A percentile compares a stretch with the other conserved stretches of the same genome.
These are phyloP conservation scores for Cutaneotrichosporon sp. DNA, from an alignment of 1,284 basidiomycete genomes.

Conservation along the genomic window DNA sequence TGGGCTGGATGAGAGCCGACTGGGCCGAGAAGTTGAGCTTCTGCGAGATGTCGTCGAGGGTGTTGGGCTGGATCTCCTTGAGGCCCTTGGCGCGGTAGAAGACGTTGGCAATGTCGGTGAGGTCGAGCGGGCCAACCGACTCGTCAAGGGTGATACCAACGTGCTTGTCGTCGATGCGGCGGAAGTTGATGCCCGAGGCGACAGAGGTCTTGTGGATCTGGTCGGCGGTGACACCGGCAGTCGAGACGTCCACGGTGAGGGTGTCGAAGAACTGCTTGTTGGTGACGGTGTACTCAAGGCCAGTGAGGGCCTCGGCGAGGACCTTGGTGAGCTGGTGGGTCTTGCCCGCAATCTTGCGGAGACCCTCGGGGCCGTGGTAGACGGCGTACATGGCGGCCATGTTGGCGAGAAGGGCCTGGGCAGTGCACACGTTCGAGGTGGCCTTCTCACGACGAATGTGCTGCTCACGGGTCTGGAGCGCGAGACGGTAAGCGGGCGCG, in stretches of 20 bases:
- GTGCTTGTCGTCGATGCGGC: constrained; percentile 69
- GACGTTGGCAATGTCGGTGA: constrained; percentile 75
- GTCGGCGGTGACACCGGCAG: constrained; percentile 59
- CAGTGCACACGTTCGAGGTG: constrained; percentile 88
- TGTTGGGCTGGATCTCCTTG: constrained; percentile 47
- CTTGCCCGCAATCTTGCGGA: constrained; percentile 81
- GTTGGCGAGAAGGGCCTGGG: constrained; percentile 88
- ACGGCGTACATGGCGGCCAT: constrained; percentile 98
- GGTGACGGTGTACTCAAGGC: constrained; percentile 65
- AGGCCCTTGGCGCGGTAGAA: constrained; percentile 61
- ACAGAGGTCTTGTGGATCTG: constrained; percentile 69
- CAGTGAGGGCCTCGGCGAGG: constrained; percentile 68
- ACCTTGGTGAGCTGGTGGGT: constrained; percentile 86
- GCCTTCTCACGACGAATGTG: constrained; percentile 96
- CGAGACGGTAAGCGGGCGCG: constrained; percentile 83
- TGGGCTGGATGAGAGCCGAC: constrained; percentile 54
- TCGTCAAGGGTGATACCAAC: constrained; percentile 94
- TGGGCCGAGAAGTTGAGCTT: constrained; percentile 39
- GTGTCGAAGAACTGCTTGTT: constrained; percentile 86
- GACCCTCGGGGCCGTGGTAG: constrained; percentile 88
- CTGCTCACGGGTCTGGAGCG: constrained; percentile 93
- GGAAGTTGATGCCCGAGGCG: constrained; percentile 76
- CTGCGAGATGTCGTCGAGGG: constrained; percentile 49
- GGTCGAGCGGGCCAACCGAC: constrained; percentile 71
- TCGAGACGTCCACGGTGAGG: constrained; percentile 74